Evolutionary conservation across 2,329 filamentous ascomycete genomes (phyloP).

Genomic region (Penicillium brasilianum): DNA sequence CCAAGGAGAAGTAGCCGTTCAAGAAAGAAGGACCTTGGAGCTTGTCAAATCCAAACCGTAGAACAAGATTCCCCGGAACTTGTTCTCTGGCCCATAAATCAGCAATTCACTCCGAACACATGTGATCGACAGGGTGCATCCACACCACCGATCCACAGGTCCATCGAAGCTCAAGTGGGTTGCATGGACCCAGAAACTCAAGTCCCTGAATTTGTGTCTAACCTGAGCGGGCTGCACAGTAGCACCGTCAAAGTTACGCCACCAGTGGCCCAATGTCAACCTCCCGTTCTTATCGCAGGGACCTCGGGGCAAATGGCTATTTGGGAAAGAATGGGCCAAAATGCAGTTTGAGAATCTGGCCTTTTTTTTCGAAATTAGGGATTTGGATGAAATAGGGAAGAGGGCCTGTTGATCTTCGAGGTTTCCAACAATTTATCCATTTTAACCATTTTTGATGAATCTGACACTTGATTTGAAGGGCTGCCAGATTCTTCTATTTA

Average conservation of each 20-base stretch:
- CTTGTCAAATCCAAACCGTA: not conserved
- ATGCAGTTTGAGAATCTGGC: not conserved
- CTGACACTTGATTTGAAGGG: not conserved
- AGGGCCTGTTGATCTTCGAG: slow-evolving; percentile 8
- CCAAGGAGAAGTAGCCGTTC: not conserved
- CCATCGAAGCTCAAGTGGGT: slow-evolving; percentile 22
- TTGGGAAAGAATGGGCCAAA: not conserved
- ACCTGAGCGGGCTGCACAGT: slow-evolving; percentile 20
- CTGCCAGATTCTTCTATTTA: slow-evolving; percentile 11
- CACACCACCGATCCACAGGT: slow-evolving; percentile 4
- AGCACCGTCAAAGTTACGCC: slow-evolving; percentile 21
- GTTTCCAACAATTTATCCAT: not conserved
- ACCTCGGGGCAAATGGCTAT: slow-evolving; percentile 3
- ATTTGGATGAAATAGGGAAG: not conserved
- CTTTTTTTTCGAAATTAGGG: not conserved
- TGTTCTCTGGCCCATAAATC: slow-evolving; percentile 9
- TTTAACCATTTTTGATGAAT: not conserved
- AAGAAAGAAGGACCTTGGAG: not conserved
- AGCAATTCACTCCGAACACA: slow-evolving; percentile 23
- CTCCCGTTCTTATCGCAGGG: slow-evolving; percentile 8
- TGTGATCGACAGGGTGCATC: slow-evolving; percentile 19
- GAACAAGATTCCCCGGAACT: not conserved
- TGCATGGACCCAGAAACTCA: slow-evolving; percentile 18
- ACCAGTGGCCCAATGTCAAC: slow-evolving; percentile 10
- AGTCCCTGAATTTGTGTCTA: slow-evolving; percentile 26